Evolutionary conservation across 352 stramenopile genomes (phyloP), one percentile per base, ranked within the genome.

Genomic region (Phytophthora lateralis): DNA sequence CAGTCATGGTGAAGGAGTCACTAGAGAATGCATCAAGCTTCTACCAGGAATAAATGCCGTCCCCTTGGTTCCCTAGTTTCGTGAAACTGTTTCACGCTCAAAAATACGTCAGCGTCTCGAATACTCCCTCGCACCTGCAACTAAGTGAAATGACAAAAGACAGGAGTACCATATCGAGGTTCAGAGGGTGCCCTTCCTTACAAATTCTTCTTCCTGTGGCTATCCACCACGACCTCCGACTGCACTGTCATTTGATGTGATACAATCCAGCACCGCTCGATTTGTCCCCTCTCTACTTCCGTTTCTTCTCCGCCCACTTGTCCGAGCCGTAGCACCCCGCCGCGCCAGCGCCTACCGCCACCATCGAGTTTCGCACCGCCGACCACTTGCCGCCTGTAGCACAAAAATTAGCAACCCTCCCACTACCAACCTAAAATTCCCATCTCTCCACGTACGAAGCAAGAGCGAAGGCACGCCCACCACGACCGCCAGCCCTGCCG

Each of bases 401-500:
- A 44, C 62, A 17, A 34, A 6, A 41, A 32, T 53, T 1, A 30
- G 21, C 32, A 55, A 41, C 47, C 17, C 15, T 41, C 54, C 30
- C 35, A 15, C 10, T 8, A 43, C n/a, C 27, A 10, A 21, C 26
- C 7, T 9, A 30, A 30, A 46, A 27, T n/a, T 3, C n/a, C 24
- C n/a, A 15, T 27, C 32, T 27, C 32, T 30, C 45, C 14, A 89
- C 83, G 75, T 78, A 93, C 84, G 65, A 15, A 91, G 43, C 17
- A 90, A 69, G 24, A 93, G 70, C 35, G 82, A 90, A 15, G 84
- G 84, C 24, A 82, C 58, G 26, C 78, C 84, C 26, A 91, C 84
- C 44, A 85, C 55, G 3, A 81, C 66, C 5, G 76, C 69, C 27
- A 93, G 63, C 29, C 80, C 82, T 1, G 71, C 76, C 6, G 85